phyloP scores from a whole-genome alignment of 108 stramenopile genomes.

The Discostella stelligeroides region DNA sequence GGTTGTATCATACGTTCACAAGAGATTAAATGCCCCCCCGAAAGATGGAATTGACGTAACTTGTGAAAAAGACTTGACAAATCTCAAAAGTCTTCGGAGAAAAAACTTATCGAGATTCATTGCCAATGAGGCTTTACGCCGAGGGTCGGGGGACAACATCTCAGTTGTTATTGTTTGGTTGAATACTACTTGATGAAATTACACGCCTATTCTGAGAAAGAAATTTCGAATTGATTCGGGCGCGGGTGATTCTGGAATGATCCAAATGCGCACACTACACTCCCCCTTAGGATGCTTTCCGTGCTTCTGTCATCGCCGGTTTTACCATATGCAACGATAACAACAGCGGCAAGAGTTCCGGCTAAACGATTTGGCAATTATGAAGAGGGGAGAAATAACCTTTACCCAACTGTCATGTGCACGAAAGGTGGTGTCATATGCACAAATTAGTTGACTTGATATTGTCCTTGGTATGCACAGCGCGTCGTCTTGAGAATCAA shows the following conservation, averaged over 20 bases:
- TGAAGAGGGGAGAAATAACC: too few relatives aligned
- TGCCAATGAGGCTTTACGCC: constrained; percentile 76
- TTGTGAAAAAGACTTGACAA: constrained; percentile 38
- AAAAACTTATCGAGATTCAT: constrained; percentile 70
- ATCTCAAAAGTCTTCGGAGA: constrained; percentile 42
- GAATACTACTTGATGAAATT: constrained; percentile 24
- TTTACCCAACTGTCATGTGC: too few relatives aligned
- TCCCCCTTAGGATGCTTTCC: too few relatives aligned
- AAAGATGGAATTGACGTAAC: constrained; percentile 44
- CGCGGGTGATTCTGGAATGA: too few relatives aligned
- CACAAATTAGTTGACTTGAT: too few relatives aligned
- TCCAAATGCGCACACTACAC: too few relatives aligned
- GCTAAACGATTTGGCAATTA: too few relatives aligned
- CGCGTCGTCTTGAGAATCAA: too few relatives aligned
- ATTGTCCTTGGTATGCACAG: too few relatives aligned
- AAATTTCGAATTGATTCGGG: background rate
- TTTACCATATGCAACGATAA: too few relatives aligned
- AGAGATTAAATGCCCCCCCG: constrained; percentile 48
- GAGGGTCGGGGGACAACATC: constrained; percentile 85
- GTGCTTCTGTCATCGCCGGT: too few relatives aligned
- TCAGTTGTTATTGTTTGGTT: constrained; percentile 88
- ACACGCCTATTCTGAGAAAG: background rate
- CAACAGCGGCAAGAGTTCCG: background rate
- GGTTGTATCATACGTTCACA: constrained; percentile 85
- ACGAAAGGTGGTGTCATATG: too few relatives aligned